Evolutionary conservation across 495 filamentous ascomycete species (phyloP).

Genomic region (Lasiosphaeria ovina): DNA sequence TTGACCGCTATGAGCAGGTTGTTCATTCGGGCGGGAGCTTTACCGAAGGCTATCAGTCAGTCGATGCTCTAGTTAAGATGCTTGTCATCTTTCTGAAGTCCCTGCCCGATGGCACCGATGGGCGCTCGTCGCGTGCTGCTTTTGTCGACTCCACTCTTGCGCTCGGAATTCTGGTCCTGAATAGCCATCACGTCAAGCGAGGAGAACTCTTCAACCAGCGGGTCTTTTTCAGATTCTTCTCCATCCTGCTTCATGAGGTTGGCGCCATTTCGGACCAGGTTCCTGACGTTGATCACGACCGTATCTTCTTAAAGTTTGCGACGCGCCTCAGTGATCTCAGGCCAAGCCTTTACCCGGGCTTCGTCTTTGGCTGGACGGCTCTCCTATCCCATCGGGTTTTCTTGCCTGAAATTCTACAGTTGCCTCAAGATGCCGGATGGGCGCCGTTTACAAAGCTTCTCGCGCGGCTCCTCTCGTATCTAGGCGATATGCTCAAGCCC

Average conservation of each 20-base stretch:
- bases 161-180: conserved; percentile 75
- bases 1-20: conserved; percentile 68
- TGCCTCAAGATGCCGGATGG: conserved; percentile 72
- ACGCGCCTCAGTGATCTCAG: conserved; percentile 71
- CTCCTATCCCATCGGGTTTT: conserved; percentile 84
- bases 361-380: conserved; percentile 79
- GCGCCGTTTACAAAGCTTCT: conserved; percentile 70
- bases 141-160: conserved; percentile 75
- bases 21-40: conserved; percentile 57
- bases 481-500: conserved; percentile 78
- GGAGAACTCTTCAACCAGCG: conserved; percentile 81
- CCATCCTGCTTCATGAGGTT: conserved; percentile 71
- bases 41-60: conserved; percentile 69
- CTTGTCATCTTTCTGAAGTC: conserved; percentile 70
- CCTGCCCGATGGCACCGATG: conserved; percentile 54
- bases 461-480: conserved; percentile 67
- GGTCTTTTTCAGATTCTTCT: conserved; percentile 89
- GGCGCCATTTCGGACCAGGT: conserved; percentile 34
- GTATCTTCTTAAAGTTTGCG: conserved; percentile 70
- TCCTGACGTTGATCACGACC: conserved; percentile 56
- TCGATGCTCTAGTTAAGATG: conserved; percentile 87
- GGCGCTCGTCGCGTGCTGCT: conserved; percentile 49
- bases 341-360: conserved; percentile 73
- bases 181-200: conserved; percentile 77
- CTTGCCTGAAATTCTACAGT: conserved; percentile 73